phyloP scores from a whole-genome alignment of 352 stramenopile species.

The Globisporangium polare region DNA sequence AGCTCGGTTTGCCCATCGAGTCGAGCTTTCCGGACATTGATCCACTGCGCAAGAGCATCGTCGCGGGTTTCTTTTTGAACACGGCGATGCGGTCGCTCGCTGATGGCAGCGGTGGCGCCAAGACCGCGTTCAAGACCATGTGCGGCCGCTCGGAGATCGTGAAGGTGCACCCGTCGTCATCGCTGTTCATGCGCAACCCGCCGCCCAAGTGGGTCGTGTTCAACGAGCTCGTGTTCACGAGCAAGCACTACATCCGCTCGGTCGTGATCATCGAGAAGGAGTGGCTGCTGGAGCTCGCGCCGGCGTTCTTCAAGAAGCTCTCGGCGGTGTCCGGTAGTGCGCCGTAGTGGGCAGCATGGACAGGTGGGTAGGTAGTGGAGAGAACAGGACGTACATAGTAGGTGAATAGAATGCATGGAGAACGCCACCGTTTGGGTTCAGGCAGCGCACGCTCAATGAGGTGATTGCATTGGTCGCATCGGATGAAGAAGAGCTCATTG shows the following conservation, averaged over 20 bases:
- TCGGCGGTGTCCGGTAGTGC: conserved; percentile 14
- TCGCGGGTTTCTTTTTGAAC: conserved; percentile 87
- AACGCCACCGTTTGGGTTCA: not conserved
- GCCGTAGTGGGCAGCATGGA: not conserved
- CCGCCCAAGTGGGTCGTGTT: conserved; percentile 84
- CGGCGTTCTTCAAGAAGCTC: conserved; percentile 80
- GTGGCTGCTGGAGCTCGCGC: conserved; percentile 83
- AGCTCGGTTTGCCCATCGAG: conserved; percentile 58
- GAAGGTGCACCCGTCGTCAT: conserved; percentile 88
- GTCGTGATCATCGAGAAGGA: conserved; percentile 88
- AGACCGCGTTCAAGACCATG: conserved; percentile 87
- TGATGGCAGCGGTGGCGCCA: conserved; percentile 54
- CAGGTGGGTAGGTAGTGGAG: not conserved
- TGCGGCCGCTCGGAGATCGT: conserved; percentile 77
- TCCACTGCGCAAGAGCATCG: conserved; percentile 83
- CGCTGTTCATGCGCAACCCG: conserved; percentile 86
- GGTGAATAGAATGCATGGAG: conserved; percentile 9
- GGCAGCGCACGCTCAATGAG: not conserved
- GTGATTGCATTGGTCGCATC: not conserved
- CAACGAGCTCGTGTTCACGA: conserved; percentile 90
- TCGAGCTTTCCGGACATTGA: conserved; percentile 79
- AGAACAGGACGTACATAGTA: not conserved
- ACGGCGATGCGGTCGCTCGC: conserved; percentile 82
- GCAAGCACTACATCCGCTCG: conserved; percentile 89
- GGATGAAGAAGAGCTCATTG: conserved; percentile 3